Evolutionary conservation across 169 alveolate genomes (phyloP).

Genomic region (Plasmodium coatneyi): DNA sequence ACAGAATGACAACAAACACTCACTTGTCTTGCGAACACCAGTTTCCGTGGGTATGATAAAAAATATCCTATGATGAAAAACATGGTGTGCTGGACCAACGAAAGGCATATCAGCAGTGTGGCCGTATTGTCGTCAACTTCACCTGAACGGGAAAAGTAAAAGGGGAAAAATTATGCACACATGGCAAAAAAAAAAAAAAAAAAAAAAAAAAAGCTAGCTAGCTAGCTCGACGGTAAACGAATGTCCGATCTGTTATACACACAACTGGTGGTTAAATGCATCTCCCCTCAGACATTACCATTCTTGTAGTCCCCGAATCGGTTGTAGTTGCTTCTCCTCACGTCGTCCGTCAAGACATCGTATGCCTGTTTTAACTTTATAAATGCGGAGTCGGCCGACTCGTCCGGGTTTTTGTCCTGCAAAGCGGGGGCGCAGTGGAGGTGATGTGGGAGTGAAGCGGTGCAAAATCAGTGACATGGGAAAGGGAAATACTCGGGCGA

Average conservation of each 20-base stretch:
- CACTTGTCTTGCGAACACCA: conserved; percentile 64
- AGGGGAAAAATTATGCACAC: background rate
- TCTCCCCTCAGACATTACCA: conserved; percentile 6
- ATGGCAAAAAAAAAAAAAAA: background rate
- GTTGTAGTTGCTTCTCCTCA: conserved; percentile 68
- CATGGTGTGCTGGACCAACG: conserved; percentile 70
- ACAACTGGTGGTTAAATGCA: background rate
- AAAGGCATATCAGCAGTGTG: conserved; percentile 60
- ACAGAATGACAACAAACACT: background rate
- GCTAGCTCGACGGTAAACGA: background rate
- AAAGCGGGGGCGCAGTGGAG: background rate
- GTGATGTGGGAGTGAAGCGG: background rate
- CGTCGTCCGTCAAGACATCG: conserved; percentile 60
- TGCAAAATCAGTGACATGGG: background rate
- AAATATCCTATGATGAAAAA: conserved; percentile 74
- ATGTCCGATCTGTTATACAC: background rate
- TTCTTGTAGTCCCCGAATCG: conserved; percentile 74
- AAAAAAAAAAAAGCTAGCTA: background rate
- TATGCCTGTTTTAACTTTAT: conserved; percentile 67
- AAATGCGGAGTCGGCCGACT: conserved; percentile 54
- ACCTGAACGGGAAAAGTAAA: conserved; percentile 8
- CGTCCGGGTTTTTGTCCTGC: conserved; percentile 69
- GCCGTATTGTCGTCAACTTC: conserved; percentile 75
- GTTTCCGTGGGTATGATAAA: conserved; percentile 49
- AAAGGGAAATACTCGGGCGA: background rate